Percentiles rank a stretch among this genome's conserved stretches.
Evolutionary conservation across 2,329 filamentous ascomycete genomes (phyloP).

Genomic region (Metarhizium sp.): DNA sequence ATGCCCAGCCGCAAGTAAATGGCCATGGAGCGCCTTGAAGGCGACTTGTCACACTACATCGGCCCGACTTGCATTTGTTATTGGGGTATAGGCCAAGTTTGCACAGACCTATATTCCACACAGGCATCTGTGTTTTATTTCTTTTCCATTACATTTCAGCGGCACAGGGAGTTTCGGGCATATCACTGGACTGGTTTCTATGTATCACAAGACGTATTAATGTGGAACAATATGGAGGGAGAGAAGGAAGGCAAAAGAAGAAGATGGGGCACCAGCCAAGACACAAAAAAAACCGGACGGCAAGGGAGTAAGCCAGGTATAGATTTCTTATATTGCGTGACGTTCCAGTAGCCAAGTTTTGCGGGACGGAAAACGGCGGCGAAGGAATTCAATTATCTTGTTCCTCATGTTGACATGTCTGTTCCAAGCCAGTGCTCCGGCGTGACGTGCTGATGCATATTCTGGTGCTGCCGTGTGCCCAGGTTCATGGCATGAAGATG

Average conservation of each 20-base stretch:
- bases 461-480: background rate
- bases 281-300: background rate
- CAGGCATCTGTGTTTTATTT: background rate
- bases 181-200: background rate
- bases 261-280: background rate
- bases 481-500: background rate
- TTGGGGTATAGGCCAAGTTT: background rate
- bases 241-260: background rate
- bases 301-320: background rate
- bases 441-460: background rate
- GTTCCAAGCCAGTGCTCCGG: background rate
- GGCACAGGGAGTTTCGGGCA: constrained; percentile 2
- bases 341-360: background rate
- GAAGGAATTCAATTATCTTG: background rate
- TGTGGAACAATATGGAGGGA: background rate
- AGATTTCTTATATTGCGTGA: background rate
- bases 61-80: background rate
- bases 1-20: background rate
- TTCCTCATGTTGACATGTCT: background rate
- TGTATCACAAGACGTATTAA: background rate
- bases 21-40: constrained; percentile 1
- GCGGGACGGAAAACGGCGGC: background rate
- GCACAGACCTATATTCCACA: background rate
- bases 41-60: background rate
- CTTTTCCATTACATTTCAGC: constrained; percentile 1